Conservation (phyloP, 2,329 filamentous ascomycete species). For the Pyricularia grisea region DNA sequence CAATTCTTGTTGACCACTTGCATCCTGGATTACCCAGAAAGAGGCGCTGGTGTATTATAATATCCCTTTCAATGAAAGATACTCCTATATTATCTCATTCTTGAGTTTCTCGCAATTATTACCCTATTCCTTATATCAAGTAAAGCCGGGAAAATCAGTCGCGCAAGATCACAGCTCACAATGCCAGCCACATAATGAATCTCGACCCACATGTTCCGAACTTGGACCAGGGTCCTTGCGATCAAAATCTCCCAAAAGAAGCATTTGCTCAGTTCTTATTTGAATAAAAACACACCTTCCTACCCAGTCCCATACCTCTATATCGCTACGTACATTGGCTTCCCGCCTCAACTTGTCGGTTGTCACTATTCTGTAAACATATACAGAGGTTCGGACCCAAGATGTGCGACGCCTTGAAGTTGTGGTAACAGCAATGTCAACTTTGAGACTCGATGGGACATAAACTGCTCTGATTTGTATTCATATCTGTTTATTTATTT, state of each 20-base stretch:
- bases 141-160: background rate
- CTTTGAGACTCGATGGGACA: background rate
- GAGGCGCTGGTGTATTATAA: background rate
- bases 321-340: background rate
- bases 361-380: background rate
- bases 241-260: background rate
- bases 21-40: background rate
- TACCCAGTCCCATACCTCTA: background rate
- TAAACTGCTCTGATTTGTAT: background rate
- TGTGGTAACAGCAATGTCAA: background rate
- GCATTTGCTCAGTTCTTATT: background rate
- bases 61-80: background rate
- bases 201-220: background rate
- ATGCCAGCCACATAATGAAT: background rate
- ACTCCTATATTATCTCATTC: background rate
- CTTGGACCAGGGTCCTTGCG: background rate
- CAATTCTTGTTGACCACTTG: background rate
- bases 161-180: background rate
- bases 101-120: background rate
- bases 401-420: background rate
- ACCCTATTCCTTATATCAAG: background rate
- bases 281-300: background rate
- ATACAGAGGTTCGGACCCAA: background rate
- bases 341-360: background rate
- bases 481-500: background rate